Percentiles rank a stretch among this genome's conserved stretches.
These are phyloP conservation scores for Kernera saxatilis DNA, from an alignment of 345 rosid genomes.

Conservation along the genomic window DNA sequence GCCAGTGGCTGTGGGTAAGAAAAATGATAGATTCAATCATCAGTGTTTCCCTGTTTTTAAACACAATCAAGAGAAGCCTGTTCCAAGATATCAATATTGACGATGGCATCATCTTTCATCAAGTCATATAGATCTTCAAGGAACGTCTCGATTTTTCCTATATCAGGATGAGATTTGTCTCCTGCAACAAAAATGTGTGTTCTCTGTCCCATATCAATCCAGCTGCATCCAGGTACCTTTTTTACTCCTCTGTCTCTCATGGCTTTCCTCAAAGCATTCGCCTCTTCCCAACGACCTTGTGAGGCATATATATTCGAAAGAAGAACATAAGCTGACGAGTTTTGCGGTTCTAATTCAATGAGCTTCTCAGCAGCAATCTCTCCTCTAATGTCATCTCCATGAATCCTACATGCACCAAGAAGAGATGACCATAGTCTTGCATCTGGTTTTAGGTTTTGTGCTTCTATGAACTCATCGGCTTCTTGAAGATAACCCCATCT, in stretches of 20 bases:
- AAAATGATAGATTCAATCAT: too few relatives aligned
- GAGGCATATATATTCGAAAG: slow-evolving; percentile 88
- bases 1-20: too few relatives aligned
- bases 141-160: slow-evolving; percentile 35
- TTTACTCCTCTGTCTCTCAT: slow-evolving; percentile 81
- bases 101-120: slow-evolving; percentile 23
- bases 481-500: slow-evolving; percentile 85
- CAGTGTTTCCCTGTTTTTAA: not conserved
- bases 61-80: slow-evolving; percentile 16
- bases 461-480: slow-evolving; percentile 65
- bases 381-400: slow-evolving; percentile 76
- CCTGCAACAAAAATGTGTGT: slow-evolving; percentile 66
- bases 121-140: slow-evolving; percentile 29
- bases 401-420: slow-evolving; percentile 84
- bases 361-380: slow-evolving; percentile 68
- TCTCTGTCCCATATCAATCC: slow-evolving; percentile 62
- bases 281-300: slow-evolving; percentile 74
- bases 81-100: slow-evolving; percentile 6
- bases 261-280: slow-evolving; percentile 55
- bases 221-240: slow-evolving; percentile 81
- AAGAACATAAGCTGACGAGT: slow-evolving; percentile 71
- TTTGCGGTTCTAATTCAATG: slow-evolving; percentile 67
- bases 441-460: slow-evolving; percentile 54
- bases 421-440: slow-evolving; percentile 80
- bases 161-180: slow-evolving; percentile 57